Evolutionary conservation across 2,329 filamentous ascomycete genomes (phyloP).

Genomic region (Penicillium fuscoglaucum): DNA sequence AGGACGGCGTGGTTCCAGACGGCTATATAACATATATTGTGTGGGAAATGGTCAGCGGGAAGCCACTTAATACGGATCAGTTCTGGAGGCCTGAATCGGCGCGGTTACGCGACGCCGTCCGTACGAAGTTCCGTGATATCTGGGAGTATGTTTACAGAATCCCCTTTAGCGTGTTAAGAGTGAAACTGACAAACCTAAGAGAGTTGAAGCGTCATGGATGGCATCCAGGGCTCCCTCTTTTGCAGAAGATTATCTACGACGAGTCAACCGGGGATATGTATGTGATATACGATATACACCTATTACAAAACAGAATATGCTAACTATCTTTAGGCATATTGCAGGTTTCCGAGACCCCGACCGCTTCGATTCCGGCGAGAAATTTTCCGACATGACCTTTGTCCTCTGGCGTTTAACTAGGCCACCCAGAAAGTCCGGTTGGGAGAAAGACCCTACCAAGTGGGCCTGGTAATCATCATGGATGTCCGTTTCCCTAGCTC

Average conservation of each 20-base stretch:
- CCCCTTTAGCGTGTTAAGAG: background rate
- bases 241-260: background rate
- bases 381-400: background rate
- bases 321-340: background rate
- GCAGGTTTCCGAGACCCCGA: slow-evolving; percentile 1
- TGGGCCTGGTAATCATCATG: too few species aligned
- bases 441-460: background rate
- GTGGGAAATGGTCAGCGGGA: background rate
- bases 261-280: background rate
- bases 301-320: background rate
- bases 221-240: background rate
- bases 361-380: background rate
- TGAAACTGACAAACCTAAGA: background rate
- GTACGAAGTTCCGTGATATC: background rate
- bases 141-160: background rate
- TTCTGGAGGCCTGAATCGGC: background rate
- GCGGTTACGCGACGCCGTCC: background rate
- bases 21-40: background rate
- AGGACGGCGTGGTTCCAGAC: background rate
- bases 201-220: background rate
- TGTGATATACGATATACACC: background rate
- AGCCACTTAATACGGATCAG: background rate
- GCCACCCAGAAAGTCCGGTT: background rate
- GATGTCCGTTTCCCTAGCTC: too few species aligned
- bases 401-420: background rate